Evolutionary conservation across 2,329 filamentous ascomycete species (phyloP), one percentile per base, ranked within the genome.

Genomic region (Alternaria sp.): DNA sequence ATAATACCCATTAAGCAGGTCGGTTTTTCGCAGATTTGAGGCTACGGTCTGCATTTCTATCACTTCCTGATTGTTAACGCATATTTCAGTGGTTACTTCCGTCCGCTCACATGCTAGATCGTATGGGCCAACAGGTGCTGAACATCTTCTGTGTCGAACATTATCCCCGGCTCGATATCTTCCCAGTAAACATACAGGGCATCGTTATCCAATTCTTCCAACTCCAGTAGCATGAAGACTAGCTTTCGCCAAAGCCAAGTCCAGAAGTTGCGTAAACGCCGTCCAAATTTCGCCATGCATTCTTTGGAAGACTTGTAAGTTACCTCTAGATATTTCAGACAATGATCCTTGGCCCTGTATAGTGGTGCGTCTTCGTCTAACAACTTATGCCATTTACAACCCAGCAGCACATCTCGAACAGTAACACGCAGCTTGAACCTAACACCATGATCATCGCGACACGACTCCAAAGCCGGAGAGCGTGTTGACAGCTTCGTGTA

Each of bases 391-490:
- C 56, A 59, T 3, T 32, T 26, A 8, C 22, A 20, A 24, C 8
- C 18, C 43, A 59, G 14, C 18, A 54, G 6, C 4, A 54, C 36
- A 5, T 34, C 43, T 36, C 16, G 18, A 12, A 49, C 7, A 8
- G 51, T 51, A 20, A 51, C 12, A 11, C 24, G 51, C 46, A 16
- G 30, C 39, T 28, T 39, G 11, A 39, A 49, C 18, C 36, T 14
- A 3, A 62, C 43, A 2, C 60, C 56, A 32, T 52, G 41, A 20
- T 59, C 47, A 20, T 62, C 26, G 26, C 60, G 38, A 24, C 59
- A 44, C 5, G 51, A 55, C 42, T 62, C 60, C 8, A 55, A 38
- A 2, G 26, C 34, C 16, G 46, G 42, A 5, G 51, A 41, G 2
- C 60, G 56, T 28, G 36, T 14, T 6, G 12, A 48, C 5, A 47